A percentile compares a stretch with the other conserved stretches of the same genome.
These are phyloP conservation scores for Funneliformis caledonium DNA, from an alignment of 371 early-diverging fungal species.

Conservation along the genomic window DNA sequence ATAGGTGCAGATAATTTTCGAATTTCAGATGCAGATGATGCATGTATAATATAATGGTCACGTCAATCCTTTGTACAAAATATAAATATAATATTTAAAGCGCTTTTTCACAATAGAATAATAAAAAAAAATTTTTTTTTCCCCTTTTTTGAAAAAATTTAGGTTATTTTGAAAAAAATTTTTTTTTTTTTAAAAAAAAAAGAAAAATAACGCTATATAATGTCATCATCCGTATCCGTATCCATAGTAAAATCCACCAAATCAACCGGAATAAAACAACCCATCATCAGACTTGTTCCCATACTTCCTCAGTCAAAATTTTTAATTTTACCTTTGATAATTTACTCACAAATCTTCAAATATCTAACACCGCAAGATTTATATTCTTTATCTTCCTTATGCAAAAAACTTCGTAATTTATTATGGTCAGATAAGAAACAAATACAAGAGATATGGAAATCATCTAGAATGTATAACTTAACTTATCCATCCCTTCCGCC, in stretches of 20 bases:
- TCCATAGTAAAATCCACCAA: not conserved
- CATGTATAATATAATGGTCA: not conserved
- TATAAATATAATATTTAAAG: not conserved
- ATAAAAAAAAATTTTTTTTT: not conserved
- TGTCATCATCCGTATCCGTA: not conserved
- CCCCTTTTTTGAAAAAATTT: not conserved
- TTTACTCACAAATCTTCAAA: not conserved
- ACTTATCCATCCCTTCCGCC: not conserved
- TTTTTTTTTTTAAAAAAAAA: not conserved
- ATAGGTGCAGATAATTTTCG: not conserved
- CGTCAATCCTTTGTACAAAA: not conserved
- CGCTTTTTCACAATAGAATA: not conserved
- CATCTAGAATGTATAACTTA: not conserved
- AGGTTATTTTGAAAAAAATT: not conserved
- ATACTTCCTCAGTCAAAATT: not conserved
- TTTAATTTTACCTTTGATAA: not conserved
- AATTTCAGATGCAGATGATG: not conserved
- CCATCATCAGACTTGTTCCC: not conserved
- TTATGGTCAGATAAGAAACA: not conserved
- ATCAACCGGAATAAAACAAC: not conserved
- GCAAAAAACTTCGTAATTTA: not conserved
- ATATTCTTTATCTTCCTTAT: slow-evolving; percentile 1
- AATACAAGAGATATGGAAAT: slow-evolving; percentile 21
- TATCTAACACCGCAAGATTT: slow-evolving; percentile 10
- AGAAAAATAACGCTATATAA: not conserved